Base-by-base conservation (phyloP, 805 yeast species). In the Metschnikowia lachancei region DNA sequence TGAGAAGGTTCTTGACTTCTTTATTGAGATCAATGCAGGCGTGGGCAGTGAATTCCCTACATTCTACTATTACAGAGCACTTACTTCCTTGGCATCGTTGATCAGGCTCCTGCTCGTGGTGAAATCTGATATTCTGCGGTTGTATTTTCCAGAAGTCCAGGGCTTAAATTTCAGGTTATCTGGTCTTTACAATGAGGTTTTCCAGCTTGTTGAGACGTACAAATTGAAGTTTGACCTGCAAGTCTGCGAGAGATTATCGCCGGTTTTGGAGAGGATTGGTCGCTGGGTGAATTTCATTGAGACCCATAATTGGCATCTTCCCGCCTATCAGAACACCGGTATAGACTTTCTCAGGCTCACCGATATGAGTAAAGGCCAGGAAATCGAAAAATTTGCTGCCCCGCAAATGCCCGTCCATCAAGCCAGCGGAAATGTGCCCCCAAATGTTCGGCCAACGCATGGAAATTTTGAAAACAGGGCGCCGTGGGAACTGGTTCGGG, bases 61-160 rank as follows among this genome's bases (percentile, higher is more conserved):
- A 0, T 75, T 76, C 51, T 72, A 77, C 52, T 74, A 75, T 56
- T 78, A 77, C 52, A 60, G 82, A 38, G 80, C 82, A 2, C 65
- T 78, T 72, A 76, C 77, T 55, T 76, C 81, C 0, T 57, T 78
- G 18, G 75, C 77, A 20, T 68, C 77, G 3, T 56, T 78, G 48
- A 69, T 77, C 16, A 63, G 80, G 43, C 69, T 78, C 1, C 62
- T 77, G 49, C 55, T 78, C 17, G 61, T 77, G 39, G 72, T 76
- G 17, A 70, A 71, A 44, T 67, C 79, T 0, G 52, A 52, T 8
- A 35, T 46, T 10, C 43, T 50, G 39, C 26, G 36, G 22, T 9
- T 20, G 12, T 36, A 39, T 16, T 40, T 50, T 9, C 20, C 36
- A 6, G 38, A 34, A 12, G 24, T 43, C 16, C 42, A 19, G 12